Base-by-base conservation (phyloP, 495 filamentous ascomycete species). In the Daldinia decipiens region DNA sequence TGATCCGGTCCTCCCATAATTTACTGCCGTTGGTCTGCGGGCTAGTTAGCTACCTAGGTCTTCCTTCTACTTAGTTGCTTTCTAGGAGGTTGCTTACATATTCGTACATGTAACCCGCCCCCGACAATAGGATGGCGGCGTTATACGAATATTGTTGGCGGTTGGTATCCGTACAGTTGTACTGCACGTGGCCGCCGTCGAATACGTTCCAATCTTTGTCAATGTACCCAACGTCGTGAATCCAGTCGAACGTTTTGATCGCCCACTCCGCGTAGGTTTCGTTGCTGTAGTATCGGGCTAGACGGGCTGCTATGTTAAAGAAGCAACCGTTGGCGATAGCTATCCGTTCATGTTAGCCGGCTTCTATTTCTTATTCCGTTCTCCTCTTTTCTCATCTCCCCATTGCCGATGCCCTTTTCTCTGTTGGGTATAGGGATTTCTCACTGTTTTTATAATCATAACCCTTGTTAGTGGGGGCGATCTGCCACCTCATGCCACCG, bases 371-470 rank as follows among this genome's bases (percentile, higher is more conserved):
- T 13, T 8, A 32, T 15, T 39, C 32, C 4, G 11, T 3, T 57
- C 0, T n/a, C 7, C 3, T 51, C 21, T 32, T 17, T 38, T 13
- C 27, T 13, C 24, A 9, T 27, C 32, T 34, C 11, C 32, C 32
- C 32, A 34, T 34, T 34, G 32, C 32, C 2, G 32, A 34, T 11
- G 32, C 54, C 7, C 31, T 38, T 34, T 29, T n/a, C 62, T 13
- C 34, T 12, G 11, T 59, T 12, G 19, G 17, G 19, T 36, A 43
- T 15, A 13, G 29, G 50, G 45, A 21, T 6, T 9, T 19, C 79
- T 78, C 67, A 83, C 92, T 89, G 78, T 97, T 97, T 82, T 97
- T 97, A 83, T 97, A 97, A 74, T 89, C 87, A 69, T 92, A 97
- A 13, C 94, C 94, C 47, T 83, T 87, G 68, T 95, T 93, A 65